Percentiles rank a stretch among this genome's conserved stretches.
Evolutionary conservation across 1,284 basidiomycete genomes (phyloP).

Genomic region (Coniferiporia weirii): DNA sequence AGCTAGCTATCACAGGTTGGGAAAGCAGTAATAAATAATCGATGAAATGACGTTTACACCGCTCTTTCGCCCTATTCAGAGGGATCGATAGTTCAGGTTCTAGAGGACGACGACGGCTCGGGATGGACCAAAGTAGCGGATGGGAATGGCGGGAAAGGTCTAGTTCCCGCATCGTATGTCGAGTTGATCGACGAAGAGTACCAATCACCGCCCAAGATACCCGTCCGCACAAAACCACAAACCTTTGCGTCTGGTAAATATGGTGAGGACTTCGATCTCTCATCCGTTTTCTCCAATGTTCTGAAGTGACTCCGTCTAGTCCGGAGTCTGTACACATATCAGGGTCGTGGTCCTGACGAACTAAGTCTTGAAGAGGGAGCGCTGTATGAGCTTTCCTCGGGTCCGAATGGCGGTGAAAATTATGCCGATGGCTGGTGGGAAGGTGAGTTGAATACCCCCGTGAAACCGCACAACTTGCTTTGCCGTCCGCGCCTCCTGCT

Average conservation of each 20-base stretch:
- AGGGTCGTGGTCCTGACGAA: constrained; percentile 64
- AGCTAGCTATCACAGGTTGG: constrained; percentile 58
- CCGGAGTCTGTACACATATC: constrained; percentile 65
- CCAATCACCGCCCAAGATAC: constrained; percentile 5
- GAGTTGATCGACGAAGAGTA: constrained; percentile 32
- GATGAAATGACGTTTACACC: constrained; percentile 12
- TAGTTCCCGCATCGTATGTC: constrained; percentile 77
- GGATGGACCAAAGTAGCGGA: constrained; percentile 80
- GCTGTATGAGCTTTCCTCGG: constrained; percentile 56
- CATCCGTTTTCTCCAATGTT: neutral
- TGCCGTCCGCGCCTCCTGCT: no score
- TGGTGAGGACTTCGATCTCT: constrained; percentile 34
- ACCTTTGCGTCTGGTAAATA: constrained; percentile 37
- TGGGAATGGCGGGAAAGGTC: constrained; percentile 51
- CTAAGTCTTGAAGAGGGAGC: constrained; percentile 59
- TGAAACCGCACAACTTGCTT: no score
- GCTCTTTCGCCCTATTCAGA: constrained; percentile 37
- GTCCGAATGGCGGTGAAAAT: constrained; percentile 51
- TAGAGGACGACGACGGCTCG: constrained; percentile 76
- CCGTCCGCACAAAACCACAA: constrained; percentile 11
- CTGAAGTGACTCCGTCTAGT: constrained; percentile 39
- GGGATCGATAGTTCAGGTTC: constrained; percentile 50
- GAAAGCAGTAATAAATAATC: constrained; percentile 21
- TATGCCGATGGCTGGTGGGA: constrained; percentile 82
- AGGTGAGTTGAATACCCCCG: constrained; percentile 38